phyloP scores from a whole-genome alignment of 2,329 filamentous ascomycete species.

The Xylariaceae sp. region DNA sequence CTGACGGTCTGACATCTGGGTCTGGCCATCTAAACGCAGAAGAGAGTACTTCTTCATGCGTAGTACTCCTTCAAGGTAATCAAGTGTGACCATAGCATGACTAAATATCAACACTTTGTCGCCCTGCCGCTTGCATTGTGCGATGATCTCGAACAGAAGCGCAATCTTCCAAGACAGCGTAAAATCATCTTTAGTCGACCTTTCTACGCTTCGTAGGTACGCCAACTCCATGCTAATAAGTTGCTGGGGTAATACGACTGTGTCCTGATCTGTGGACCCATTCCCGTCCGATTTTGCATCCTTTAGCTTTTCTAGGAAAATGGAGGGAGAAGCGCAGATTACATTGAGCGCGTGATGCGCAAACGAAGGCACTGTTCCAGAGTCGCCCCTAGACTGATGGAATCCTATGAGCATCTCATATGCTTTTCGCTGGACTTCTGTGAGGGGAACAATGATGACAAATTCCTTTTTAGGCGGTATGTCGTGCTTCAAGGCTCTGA shows the following conservation, averaged over 20 bases:
- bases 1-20: constrained; percentile 55
- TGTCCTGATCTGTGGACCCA: constrained; percentile 6
- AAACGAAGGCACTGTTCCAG: constrained; percentile 32
- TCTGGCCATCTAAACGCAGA: constrained; percentile 64
- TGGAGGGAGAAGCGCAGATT: constrained; percentile 51
- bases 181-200: constrained; percentile 41
- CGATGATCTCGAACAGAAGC: constrained; percentile 65
- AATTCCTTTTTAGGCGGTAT: constrained; percentile 78
- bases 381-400: constrained; percentile 12
- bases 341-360: constrained; percentile 40
- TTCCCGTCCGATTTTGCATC: constrained; percentile 15
- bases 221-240: constrained; percentile 33
- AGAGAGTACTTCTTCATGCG: constrained; percentile 44
- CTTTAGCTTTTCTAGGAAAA: constrained; percentile 40
- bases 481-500: constrained; percentile 58
- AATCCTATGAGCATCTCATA: constrained; percentile 51
- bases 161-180: constrained; percentile 63
- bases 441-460: constrained; percentile 69
- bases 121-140: constrained; percentile 53
- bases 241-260: constrained; percentile 28
- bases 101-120: constrained; percentile 84
- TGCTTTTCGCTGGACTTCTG: constrained; percentile 56
- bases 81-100: constrained; percentile 63
- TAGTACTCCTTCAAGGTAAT: constrained; percentile 63
- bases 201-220: constrained; percentile 33